Percentiles rank a stretch among this genome's conserved stretches.
Conservation (phyloP, 192 early-diverging fungal species). For the Funneliformis mosseae region DNA sequence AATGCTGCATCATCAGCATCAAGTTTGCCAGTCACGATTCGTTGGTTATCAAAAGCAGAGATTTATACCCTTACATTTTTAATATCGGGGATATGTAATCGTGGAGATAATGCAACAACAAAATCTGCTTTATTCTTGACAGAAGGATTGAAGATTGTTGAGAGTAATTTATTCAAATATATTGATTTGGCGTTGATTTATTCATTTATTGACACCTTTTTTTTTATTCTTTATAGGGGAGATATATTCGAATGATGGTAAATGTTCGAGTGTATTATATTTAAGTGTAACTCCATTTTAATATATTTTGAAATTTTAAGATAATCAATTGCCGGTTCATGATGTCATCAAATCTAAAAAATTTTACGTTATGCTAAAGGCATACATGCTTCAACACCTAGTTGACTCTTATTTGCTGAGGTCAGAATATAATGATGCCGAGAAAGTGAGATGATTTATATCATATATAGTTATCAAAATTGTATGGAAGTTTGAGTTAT, state of each 20-base stretch:
- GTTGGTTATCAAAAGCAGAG: slow-evolving; percentile 35
- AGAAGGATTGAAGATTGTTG: slow-evolving; percentile 12
- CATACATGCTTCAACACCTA: slow-evolving; percentile 29
- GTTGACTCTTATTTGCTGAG: slow-evolving; percentile 23
- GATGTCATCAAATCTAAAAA: slow-evolving; percentile 32
- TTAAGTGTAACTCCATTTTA: not conserved
- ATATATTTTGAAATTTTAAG: not conserved
- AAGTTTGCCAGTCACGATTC: slow-evolving; percentile 25
- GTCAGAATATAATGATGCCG: slow-evolving; percentile 25
- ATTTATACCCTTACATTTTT: slow-evolving; percentile 34
- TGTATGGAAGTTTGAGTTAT: slow-evolving; percentile 32
- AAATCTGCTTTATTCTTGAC: not conserved
- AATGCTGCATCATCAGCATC: not conserved
- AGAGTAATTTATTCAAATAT: not conserved
- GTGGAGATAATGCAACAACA: slow-evolving; percentile 13
- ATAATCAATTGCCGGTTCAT: slow-evolving; percentile 24
- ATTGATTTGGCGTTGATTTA: not conserved
- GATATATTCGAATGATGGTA: slow-evolving; percentile 30
- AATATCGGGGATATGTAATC: slow-evolving; percentile 35
- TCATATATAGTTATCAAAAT: slow-evolving; percentile 35
- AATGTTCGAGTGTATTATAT: not conserved
- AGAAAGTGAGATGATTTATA: slow-evolving; percentile 32
- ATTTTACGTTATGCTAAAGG: slow-evolving; percentile 30
- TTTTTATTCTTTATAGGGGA: slow-evolving; percentile 3
- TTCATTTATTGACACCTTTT: not conserved